phyloP scores from a whole-genome alignment of 179 eudicot species.

The Drosera spatulata region DNA sequence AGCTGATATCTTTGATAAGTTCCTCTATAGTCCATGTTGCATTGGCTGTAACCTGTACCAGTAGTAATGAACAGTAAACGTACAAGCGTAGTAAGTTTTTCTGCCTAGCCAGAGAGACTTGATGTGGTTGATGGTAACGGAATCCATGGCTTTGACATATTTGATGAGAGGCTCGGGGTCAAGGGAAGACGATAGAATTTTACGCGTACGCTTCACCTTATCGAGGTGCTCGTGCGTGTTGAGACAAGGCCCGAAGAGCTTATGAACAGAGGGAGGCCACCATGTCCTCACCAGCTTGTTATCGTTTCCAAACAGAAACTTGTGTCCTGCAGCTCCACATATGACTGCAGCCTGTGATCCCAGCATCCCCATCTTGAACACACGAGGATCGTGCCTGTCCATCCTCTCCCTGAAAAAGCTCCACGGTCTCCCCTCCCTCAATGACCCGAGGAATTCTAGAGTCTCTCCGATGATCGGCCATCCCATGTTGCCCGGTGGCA shows the following conservation, averaged over 20 bases:
- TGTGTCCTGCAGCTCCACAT: conserved; percentile 23
- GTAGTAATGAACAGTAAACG: neutral
- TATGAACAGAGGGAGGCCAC: conserved; percentile 26
- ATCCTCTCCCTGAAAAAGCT: conserved; percentile 15
- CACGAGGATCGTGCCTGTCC: conserved; percentile 3
- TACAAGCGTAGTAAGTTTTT: neutral
- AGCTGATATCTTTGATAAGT: too few species aligned
- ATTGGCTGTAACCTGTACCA: neutral
- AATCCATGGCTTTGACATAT: conserved; percentile 30
- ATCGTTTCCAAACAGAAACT: conserved; percentile 33
- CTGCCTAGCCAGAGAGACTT: conserved; percentile 26
- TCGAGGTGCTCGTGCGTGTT: neutral
- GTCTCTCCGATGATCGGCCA: conserved; percentile 38
- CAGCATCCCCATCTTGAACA: conserved; percentile 22
- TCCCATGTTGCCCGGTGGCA: conserved; percentile 38
- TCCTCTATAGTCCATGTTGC: too few species aligned
- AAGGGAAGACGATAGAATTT: conserved; percentile 21
- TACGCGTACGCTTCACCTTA: conserved; percentile 15
- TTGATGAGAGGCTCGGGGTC: conserved; percentile 31
- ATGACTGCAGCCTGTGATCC: conserved; percentile 26
- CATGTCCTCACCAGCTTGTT: conserved; percentile 23
- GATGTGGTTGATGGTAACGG: conserved; percentile 28
- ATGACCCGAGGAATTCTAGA: conserved; percentile 7
- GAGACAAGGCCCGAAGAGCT: neutral
- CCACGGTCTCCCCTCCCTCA: conserved; percentile 18